These are phyloP conservation scores for Fusarium coicis DNA, from an alignment of 2,329 filamentous ascomycete species.

Conservation along the genomic window DNA sequence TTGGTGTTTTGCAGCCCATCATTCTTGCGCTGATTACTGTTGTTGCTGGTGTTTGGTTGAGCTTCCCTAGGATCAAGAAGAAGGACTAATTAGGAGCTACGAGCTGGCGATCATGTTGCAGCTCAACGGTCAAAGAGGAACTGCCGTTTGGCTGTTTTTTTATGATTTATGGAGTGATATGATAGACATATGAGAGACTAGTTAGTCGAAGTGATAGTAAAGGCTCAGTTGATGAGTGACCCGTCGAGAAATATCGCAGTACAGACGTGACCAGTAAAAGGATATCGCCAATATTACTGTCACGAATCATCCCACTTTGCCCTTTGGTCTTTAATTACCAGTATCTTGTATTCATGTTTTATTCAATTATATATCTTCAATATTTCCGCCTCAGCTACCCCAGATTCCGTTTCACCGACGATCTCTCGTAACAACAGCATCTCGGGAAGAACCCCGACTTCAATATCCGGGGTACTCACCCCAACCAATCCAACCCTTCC, in stretches of 20 bases:
- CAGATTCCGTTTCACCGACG: not conserved
- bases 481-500: conserved; percentile 1
- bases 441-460: conserved; percentile 18
- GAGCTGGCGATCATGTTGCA: rapidly evolving
- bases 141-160: rapidly evolving
- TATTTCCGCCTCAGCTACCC: not conserved
- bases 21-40: conserved; percentile 56
- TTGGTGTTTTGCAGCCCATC: conserved; percentile 62
- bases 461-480: not conserved
- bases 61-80: conserved; percentile 51
- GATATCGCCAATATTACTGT: not conserved
- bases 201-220: rapidly evolving
- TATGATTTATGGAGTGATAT: rapidly evolving
- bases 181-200: not conserved
- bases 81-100: conserved; percentile 21
- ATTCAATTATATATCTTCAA: too few species aligned
- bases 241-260: not conserved
- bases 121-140: too few species aligned
- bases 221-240: not conserved
- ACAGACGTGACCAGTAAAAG: rapidly evolving
- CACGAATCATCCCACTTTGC: too few species aligned
- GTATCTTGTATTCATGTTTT: not conserved
- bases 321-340: not conserved
- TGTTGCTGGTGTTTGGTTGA: conserved; percentile 49
- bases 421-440: not conserved